These are phyloP conservation scores for Neurospora crassa DNA, from an alignment of 2,329 filamentous ascomycete genomes.

Conservation along the genomic window DNA sequence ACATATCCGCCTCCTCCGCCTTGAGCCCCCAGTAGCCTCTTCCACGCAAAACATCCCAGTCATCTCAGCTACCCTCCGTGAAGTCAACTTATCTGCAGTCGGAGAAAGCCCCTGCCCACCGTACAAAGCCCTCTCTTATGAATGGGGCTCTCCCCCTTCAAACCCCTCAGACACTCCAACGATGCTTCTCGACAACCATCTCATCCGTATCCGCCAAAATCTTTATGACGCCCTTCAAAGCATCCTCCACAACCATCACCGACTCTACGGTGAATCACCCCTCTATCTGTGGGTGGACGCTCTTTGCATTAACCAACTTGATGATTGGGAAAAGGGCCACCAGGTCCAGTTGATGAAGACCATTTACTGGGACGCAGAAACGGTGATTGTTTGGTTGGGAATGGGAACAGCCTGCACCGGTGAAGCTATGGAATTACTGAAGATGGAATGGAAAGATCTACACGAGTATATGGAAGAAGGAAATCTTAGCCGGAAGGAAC, in stretches of 20 bases:
- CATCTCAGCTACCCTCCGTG: neutral
- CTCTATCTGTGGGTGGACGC: neutral
- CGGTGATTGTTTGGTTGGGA: slow-evolving; percentile 1
- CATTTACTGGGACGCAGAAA: neutral
- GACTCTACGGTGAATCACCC: neutral
- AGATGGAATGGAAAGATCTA: neutral
- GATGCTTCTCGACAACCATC: neutral
- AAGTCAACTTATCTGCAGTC: too few relatives aligned
- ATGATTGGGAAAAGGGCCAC: neutral
- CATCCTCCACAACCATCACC: neutral
- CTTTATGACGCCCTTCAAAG: neutral
- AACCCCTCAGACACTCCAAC: neutral
- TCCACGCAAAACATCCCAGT: neutral
- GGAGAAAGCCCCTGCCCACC: too few relatives aligned
- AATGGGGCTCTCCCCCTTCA: neutral
- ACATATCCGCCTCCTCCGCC: neutral
- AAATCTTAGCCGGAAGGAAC: neutral
- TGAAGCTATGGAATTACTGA: neutral
- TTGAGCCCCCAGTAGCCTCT: neutral
- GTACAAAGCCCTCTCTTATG: neutral
- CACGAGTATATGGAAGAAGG: rapidly evolving
- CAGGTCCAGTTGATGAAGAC: neutral
- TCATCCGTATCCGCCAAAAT: neutral
- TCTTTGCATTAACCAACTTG: slow-evolving; percentile 2
- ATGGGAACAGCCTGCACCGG: neutral